Evolutionary conservation across 176 grass and related monocot species (phyloP).

Genomic region (Aegilops speltoides): DNA sequence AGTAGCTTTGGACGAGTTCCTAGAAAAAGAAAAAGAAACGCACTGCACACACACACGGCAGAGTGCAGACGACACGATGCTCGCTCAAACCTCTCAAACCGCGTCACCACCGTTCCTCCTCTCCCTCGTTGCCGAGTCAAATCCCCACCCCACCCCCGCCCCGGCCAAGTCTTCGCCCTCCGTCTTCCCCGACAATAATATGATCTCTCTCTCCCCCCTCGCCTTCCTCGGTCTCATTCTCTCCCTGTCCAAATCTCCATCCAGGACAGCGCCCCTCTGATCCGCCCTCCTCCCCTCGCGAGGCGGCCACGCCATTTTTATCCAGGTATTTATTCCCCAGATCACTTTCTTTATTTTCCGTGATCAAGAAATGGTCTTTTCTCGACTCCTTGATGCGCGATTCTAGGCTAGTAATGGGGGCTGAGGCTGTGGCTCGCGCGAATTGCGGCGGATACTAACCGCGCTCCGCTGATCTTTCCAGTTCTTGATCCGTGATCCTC

Average conservation of each 20-base stretch:
- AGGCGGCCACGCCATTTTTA: not conserved
- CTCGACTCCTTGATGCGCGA: not conserved
- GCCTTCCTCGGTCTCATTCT: not conserved
- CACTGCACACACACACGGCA: not conserved
- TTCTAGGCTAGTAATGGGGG: not conserved
- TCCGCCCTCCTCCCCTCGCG: not conserved
- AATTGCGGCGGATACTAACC: not conserved
- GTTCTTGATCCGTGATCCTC: conserved; percentile 26
- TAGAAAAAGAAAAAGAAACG: not conserved
- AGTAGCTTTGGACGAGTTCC: not conserved
- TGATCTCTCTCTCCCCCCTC: not conserved
- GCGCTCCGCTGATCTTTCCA: conserved; percentile 6
- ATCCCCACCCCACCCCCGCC: not conserved
- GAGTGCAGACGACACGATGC: not conserved
- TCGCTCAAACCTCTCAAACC: conserved; percentile 26
- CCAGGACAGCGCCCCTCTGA: not conserved
- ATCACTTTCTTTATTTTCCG: not conserved
- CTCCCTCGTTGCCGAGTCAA: conserved; percentile 28
- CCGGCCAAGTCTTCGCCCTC: conserved; percentile 27
- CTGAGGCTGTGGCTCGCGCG: not conserved
- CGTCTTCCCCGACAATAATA: not conserved
- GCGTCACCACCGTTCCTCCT: conserved; percentile 16
- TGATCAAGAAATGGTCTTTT: conserved; percentile 10
- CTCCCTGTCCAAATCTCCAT: not conserved
- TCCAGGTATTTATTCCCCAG: conserved; percentile 20